A percentile compares a stretch with the other conserved stretches of the same genome.
phyloP scores from a whole-genome alignment of 2,329 filamentous ascomycete species.

The Pezicula neosporulosa region DNA sequence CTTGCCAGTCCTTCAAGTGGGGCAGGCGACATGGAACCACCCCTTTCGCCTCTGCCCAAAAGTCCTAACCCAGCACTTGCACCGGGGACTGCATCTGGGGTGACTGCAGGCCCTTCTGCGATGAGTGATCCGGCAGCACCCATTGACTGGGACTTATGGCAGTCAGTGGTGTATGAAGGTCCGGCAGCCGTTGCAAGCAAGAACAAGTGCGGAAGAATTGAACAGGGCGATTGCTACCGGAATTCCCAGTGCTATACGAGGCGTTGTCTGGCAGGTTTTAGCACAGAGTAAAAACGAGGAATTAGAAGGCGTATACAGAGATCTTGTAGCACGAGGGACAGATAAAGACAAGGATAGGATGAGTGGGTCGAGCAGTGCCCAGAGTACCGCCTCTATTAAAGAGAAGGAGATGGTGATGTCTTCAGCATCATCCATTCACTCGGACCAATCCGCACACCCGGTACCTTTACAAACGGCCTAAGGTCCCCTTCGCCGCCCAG shows the following conservation, averaged over 20 bases:
- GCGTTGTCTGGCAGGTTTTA: slow-evolving; percentile 98
- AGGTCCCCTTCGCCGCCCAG: slow-evolving; percentile 53
- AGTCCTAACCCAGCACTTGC: slow-evolving; percentile 62
- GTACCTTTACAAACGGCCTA: slow-evolving; percentile 49
- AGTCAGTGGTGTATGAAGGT: slow-evolving; percentile 91
- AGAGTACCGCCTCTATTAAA: slow-evolving; percentile 50
- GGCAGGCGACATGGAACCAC: slow-evolving; percentile 27
- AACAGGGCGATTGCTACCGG: slow-evolving; percentile 88
- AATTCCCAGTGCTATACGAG: slow-evolving; percentile 90
- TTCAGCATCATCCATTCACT: slow-evolving; percentile 81
- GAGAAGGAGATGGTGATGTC: slow-evolving; percentile 69
- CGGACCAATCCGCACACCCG: slow-evolving; percentile 64
- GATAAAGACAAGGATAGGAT: slow-evolving; percentile 72
- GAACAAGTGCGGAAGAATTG: slow-evolving; percentile 84
- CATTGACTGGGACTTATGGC: slow-evolving; percentile 99
- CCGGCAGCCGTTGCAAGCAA: slow-evolving; percentile 81
- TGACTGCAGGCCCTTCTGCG: slow-evolving; percentile 71
- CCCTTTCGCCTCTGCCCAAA: slow-evolving; percentile 25
- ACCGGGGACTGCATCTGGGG: slow-evolving; percentile 81
- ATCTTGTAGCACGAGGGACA: slow-evolving; percentile 75
- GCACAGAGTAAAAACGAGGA: slow-evolving; percentile 94
- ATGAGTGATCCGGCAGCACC: slow-evolving; percentile 60
- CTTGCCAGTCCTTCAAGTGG: slow-evolving; percentile 38
- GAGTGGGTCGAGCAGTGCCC: slow-evolving; percentile 29
- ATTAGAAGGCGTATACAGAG: slow-evolving; percentile 80